Conservation (phyloP, 805 yeast genomes). For the Candida golubevii region DNA sequence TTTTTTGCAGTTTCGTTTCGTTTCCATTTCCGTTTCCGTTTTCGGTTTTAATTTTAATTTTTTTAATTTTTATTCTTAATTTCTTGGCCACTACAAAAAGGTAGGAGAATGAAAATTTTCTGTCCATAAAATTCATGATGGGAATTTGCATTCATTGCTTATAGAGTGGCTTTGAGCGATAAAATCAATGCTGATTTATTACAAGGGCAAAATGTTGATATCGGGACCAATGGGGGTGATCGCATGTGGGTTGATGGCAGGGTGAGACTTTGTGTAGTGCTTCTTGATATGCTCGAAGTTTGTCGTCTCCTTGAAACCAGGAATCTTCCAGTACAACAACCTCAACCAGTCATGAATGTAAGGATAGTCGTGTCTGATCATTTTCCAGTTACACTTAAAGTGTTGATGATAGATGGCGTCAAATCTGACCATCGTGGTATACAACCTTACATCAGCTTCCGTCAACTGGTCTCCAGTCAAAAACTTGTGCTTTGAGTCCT, state of each 20-base stretch:
- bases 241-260: conserved; percentile 71
- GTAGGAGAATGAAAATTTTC: too few species aligned
- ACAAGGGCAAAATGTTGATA: conserved; percentile 55
- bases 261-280: conserved; percentile 87
- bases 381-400: conserved; percentile 85
- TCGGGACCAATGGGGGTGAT: conserved; percentile 88
- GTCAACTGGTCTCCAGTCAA: conserved; percentile 66
- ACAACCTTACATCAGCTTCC: conserved; percentile 87
- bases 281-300: conserved; percentile 85
- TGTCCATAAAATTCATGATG: too few species aligned
- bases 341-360: conserved; percentile 73
- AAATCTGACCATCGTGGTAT: conserved; percentile 82
- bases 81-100: too few species aligned
- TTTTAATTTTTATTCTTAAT: too few species aligned
- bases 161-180: too few species aligned
- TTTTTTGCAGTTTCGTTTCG: too few species aligned
- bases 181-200: neutral
- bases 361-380: conserved; percentile 79
- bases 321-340: conserved; percentile 73
- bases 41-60: too few species aligned
- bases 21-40: too few species aligned
- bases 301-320: conserved; percentile 74
- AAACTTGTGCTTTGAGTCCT: conserved; percentile 22
- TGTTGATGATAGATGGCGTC: conserved; percentile 94
- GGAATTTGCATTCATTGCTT: too few species aligned